Evolutionary conservation across 2,329 filamentous ascomycete species (phyloP).

Genomic region (Trichophyton schoenleinii): DNA sequence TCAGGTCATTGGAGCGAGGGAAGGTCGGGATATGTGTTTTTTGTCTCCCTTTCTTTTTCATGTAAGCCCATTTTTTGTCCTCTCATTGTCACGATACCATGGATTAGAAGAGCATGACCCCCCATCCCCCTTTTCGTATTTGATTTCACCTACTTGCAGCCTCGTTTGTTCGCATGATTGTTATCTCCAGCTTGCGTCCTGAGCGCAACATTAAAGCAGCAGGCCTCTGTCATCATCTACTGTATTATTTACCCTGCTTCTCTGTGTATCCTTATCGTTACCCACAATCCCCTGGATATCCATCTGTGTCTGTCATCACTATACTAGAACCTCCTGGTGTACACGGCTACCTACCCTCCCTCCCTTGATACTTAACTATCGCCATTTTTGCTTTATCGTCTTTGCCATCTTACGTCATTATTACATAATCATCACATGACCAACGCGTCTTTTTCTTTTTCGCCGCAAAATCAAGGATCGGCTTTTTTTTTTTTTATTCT

Average conservation of each 20-base stretch:
- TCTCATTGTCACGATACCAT: constrained; percentile 1
- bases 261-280: background rate
- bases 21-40: constrained; percentile 1
- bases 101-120: constrained; percentile 5
- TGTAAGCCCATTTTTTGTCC: background rate
- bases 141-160: background rate
- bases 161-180: background rate
- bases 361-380: background rate
- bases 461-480: background rate
- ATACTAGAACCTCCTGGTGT: background rate
- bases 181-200: background rate
- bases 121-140: background rate
- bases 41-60: background rate
- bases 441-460: background rate
- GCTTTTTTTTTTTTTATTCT: background rate
- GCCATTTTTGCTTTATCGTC: background rate
- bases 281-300: background rate
- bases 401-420: background rate
- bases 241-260: constrained; percentile 1
- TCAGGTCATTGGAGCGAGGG: background rate
- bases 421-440: background rate
- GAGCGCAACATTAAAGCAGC: background rate
- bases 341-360: background rate
- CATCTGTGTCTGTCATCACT: background rate
- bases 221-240: background rate